Evolutionary conservation across 2,329 filamentous ascomycete species (phyloP).

Genomic region (Chrysoporthe puriensis): DNA sequence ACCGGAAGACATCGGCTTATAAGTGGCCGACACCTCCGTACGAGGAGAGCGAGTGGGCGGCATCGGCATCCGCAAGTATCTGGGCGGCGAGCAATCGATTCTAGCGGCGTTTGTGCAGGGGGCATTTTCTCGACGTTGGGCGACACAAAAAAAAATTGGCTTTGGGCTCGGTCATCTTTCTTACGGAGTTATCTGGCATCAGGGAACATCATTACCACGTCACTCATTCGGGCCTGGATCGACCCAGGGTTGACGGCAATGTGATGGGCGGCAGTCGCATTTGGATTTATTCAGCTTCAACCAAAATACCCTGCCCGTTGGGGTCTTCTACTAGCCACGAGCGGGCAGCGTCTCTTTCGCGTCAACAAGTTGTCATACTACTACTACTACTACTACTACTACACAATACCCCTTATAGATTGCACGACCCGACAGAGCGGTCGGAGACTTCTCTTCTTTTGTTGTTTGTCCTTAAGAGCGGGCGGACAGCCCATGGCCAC

Average conservation of each 20-base stretch:
- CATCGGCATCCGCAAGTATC: slow-evolving; percentile 79
- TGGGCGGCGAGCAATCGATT: slow-evolving; percentile 72
- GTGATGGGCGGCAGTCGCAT: slow-evolving; percentile 23
- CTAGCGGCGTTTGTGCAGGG: slow-evolving; percentile 41
- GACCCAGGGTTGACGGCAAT: slow-evolving; percentile 20
- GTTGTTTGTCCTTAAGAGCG: slow-evolving; percentile 19
- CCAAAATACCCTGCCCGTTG: slow-evolving; percentile 14
- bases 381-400: background rate
- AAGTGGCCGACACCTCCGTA: slow-evolving; percentile 98
- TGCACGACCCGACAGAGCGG: slow-evolving; percentile 22
- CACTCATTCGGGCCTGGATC: slow-evolving; percentile 19
- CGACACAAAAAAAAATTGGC: slow-evolving; percentile 16
- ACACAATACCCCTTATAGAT: slow-evolving; percentile 31
- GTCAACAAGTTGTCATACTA: slow-evolving; percentile 25
- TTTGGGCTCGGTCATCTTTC: slow-evolving; percentile 26
- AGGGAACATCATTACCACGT: slow-evolving; percentile 20
- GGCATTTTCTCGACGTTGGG: slow-evolving; percentile 15
- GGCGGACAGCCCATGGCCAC: background rate
- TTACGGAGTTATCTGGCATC: slow-evolving; percentile 28
- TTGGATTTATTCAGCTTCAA: slow-evolving; percentile 27
- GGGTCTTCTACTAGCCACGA: slow-evolving; percentile 1
- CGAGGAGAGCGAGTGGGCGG: slow-evolving; percentile 90
- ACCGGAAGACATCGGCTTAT: slow-evolving; percentile 58
- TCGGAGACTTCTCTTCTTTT: slow-evolving; percentile 6
- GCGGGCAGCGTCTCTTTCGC: slow-evolving; percentile 21